Evolutionary conservation across 768 basidiomycete species (phyloP), one percentile per base, ranked within the genome.

Genomic region (Pleurotus djamor): DNA sequence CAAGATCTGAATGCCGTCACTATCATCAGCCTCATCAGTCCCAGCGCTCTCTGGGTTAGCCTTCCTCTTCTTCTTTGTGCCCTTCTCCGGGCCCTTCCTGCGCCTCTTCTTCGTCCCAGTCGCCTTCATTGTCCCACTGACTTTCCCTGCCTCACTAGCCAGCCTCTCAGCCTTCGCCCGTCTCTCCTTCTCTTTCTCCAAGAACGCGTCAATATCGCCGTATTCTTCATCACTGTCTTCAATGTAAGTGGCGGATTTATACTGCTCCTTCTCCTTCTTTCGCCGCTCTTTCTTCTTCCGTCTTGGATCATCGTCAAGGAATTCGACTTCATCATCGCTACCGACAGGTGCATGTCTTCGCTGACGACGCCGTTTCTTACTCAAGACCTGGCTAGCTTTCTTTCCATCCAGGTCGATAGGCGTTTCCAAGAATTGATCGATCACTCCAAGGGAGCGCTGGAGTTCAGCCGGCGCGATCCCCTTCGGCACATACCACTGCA

Each of bases 231-330:
- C 95, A 62, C 91, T 93, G 73, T 97, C 94, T 68, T 91, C 87
- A 69, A 96, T 94, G 69, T 96, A 92, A 70, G 92, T 89, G 8
- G 92, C 93, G 5, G 89, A 92, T 71, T 94, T 94, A 79, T 91
- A 95, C 60, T 77, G 61, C 59, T 76, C 74, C 63, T 78, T 77
- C 60, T 81, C 77, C 61, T 89, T 91, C 57, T 74, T 77, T 74
- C 86, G 82, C 69, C 83, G 83, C 69, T 91, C 89, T 68, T 84
- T 87, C 64, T 76, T 85, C 70, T 79, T 84, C 59, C 70, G 69
- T 67, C 66, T 73, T 63, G 75, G 70, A 65, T 72, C 74, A 17
- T 74, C 74, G 28, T 69, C 73, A 45, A 67, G 69, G 2, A 70
- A 69, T 9, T 71, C 74, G 5, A 58, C 71, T 49, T 78, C 82